Conservation (phyloP, 2,329 filamentous ascomycete genomes). For the Ophiosphaerella narmari region DNA sequence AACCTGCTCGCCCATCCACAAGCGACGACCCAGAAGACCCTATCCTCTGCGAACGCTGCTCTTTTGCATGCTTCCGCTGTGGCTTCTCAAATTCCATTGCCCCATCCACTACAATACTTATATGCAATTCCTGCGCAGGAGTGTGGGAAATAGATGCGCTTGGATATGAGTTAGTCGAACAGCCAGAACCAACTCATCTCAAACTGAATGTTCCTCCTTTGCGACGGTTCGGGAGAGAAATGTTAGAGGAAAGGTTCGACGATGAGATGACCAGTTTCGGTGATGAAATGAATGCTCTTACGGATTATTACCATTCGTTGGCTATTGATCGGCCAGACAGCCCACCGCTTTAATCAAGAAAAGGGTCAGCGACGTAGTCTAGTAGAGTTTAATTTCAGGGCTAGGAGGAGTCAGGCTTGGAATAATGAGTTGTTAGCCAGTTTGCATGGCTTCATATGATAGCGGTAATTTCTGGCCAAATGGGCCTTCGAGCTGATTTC, state of each 20-base stretch:
- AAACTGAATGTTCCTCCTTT: conserved; percentile 18
- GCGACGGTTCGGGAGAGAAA: conserved; percentile 14
- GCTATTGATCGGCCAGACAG: conserved; percentile 30
- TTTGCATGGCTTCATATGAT: too few species aligned
- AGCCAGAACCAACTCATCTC: conserved; percentile 5
- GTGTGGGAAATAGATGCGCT: conserved; percentile 46
- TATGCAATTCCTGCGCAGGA: conserved; percentile 38
- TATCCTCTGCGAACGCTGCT: conserved; percentile 48
- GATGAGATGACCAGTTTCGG: conserved; percentile 28
- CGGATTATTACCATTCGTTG: conserved; percentile 38
- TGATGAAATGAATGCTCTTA: conserved; percentile 43
- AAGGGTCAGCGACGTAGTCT: too few species aligned
- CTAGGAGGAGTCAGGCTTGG: too few species aligned
- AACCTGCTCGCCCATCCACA: conserved; percentile 32
- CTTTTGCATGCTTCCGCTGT: conserved; percentile 51
- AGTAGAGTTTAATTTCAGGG: too few species aligned
- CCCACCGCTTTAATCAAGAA: conserved; percentile 18
- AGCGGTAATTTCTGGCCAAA: too few species aligned
- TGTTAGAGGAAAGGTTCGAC: conserved; percentile 8
- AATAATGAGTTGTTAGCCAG: too few species aligned
- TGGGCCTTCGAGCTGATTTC: too few species aligned
- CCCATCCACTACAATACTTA: conserved; percentile 19
- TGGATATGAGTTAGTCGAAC: conserved; percentile 43
- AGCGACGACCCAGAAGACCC: not conserved
- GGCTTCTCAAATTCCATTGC: conserved; percentile 24